Percentiles rank a stretch among this genome's conserved stretches.
Evolutionary conservation across 306 rosid species (phyloP).

Genomic region (Malus sylvestris): DNA sequence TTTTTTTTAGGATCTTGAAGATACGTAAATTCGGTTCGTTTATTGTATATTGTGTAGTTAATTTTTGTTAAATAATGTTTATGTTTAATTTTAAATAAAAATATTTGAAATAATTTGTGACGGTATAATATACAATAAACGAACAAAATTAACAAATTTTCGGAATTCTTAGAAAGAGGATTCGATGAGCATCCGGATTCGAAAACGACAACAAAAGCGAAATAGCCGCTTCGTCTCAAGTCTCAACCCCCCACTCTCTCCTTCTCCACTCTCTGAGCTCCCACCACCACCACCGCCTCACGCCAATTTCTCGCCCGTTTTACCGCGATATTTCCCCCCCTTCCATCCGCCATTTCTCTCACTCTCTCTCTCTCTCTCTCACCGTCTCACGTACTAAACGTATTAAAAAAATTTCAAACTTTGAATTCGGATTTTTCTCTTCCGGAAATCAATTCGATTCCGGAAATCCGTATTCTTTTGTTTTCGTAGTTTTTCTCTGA

Average conservation of each 20-base stretch:
- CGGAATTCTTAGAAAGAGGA: rapidly evolving
- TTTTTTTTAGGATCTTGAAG: rapidly evolving
- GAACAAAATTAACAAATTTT: rapidly evolving
- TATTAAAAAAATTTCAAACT: neutral
- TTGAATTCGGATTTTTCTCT: constrained; percentile 1
- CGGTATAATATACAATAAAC: rapidly evolving
- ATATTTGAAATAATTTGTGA: no score
- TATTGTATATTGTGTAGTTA: rapidly evolving
- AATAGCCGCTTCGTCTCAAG: neutral
- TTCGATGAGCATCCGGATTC: rapidly evolving
- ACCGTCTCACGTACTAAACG: neutral
- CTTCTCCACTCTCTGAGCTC: neutral
- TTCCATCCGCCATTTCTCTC: neutral
- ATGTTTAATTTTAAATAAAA: no score
- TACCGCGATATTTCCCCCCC: neutral
- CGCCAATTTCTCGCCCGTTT: constrained; percentile 8
- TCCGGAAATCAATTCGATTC: constrained; percentile 12
- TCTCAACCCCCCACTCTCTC: neutral
- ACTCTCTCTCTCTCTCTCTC: neutral
- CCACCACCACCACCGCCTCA: neutral
- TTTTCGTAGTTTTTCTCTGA: neutral
- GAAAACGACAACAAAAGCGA: constrained; percentile 1
- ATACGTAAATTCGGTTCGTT: no score
- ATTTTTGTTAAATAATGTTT: no score
- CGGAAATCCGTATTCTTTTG: neutral